phyloP scores from a whole-genome alignment of 2,329 filamentous ascomycete genomes.

The Pseudocercospora macadamiae region DNA sequence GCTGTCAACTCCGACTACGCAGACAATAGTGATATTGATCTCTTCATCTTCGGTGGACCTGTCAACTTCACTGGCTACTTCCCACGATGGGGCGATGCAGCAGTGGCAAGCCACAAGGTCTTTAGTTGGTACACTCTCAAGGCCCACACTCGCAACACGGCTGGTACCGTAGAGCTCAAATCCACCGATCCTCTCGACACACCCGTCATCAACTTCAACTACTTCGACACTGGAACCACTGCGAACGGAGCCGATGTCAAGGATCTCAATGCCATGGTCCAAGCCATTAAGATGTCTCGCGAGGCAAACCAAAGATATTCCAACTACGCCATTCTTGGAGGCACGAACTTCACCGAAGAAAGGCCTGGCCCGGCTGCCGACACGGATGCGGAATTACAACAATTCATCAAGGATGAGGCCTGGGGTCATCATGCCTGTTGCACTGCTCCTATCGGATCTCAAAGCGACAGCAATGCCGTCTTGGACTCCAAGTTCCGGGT shows the following conservation, averaged over 20 bases:
- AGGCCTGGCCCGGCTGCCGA: conserved; percentile 47
- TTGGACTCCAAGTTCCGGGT: conserved; percentile 23
- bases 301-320: conserved; percentile 20
- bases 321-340: conserved; percentile 12
- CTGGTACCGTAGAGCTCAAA: conserved; percentile 63
- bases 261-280: conserved; percentile 59
- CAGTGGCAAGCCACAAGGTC: conserved; percentile 48
- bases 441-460: conserved; percentile 57
- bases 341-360: conserved; percentile 37
- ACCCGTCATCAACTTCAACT: conserved; percentile 66
- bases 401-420: conserved; percentile 47
- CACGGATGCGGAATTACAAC: conserved; percentile 49
- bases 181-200: conserved; percentile 65
- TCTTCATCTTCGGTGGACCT: conserved; percentile 60
- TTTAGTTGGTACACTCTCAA: conserved; percentile 60
- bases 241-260: conserved; percentile 39
- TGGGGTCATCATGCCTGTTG: conserved; percentile 63
- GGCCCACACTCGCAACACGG: conserved; percentile 65
- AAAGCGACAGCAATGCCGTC: conserved; percentile 22
- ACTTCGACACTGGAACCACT: conserved; percentile 54
- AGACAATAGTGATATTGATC: conserved; percentile 52
- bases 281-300: conserved; percentile 38
- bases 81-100: conserved; percentile 54
- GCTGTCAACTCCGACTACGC: conserved; percentile 42
- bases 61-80: conserved; percentile 60